A percentile compares a stretch with the other conserved stretches of the same genome.
These are phyloP conservation scores for Carpinus viminea DNA, from an alignment of 306 rosid species.

Conservation along the genomic window DNA sequence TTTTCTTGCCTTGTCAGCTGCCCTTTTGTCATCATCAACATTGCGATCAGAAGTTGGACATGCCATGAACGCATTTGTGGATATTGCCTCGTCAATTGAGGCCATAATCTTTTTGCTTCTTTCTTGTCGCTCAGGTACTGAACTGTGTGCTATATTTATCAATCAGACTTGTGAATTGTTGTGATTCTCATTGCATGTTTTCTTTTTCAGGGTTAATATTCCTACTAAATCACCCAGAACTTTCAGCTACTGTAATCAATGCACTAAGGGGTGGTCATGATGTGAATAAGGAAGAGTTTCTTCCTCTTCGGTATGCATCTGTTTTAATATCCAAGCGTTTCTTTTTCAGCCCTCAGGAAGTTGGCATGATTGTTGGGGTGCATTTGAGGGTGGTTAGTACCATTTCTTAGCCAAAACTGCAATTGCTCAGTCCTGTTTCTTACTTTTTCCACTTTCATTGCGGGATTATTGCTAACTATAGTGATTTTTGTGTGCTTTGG, in stretches of 20 bases:
- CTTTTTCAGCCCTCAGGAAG: slow-evolving; percentile 76
- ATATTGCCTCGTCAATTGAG: slow-evolving; percentile 80
- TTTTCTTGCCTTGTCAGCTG: slow-evolving; percentile 91
- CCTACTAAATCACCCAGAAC: slow-evolving; percentile 82
- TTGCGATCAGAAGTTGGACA: slow-evolving; percentile 64
- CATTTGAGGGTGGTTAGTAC: slow-evolving; percentile 90
- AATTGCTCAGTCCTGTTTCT: background rate
- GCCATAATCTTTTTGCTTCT: slow-evolving; percentile 84
- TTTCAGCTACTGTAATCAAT: slow-evolving; percentile 69
- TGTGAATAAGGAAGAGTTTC: slow-evolving; percentile 67
- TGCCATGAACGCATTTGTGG: slow-evolving; percentile 64
- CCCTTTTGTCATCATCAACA: slow-evolving; percentile 71
- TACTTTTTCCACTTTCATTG: background rate
- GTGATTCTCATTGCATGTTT: slow-evolving; percentile 30
- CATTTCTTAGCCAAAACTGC: slow-evolving; percentile 11
- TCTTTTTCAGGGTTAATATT: slow-evolving; percentile 75
- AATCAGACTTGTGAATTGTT: slow-evolving; percentile 11
- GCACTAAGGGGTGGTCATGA: slow-evolving; percentile 67
- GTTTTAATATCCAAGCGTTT: slow-evolving; percentile 83
- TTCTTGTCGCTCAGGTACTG: slow-evolving; percentile 78
- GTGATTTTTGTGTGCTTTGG: slow-evolving; percentile 28
- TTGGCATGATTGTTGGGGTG: slow-evolving; percentile 70
- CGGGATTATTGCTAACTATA: slow-evolving; percentile 23
- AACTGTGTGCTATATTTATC: slow-evolving; percentile 9
- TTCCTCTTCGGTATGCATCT: slow-evolving; percentile 91